Percentiles rank a stretch among this genome's conserved stretches.
Evolutionary conservation across 73 alveolate genomes (phyloP).

Genomic region (Paramecium primaurelia): DNA sequence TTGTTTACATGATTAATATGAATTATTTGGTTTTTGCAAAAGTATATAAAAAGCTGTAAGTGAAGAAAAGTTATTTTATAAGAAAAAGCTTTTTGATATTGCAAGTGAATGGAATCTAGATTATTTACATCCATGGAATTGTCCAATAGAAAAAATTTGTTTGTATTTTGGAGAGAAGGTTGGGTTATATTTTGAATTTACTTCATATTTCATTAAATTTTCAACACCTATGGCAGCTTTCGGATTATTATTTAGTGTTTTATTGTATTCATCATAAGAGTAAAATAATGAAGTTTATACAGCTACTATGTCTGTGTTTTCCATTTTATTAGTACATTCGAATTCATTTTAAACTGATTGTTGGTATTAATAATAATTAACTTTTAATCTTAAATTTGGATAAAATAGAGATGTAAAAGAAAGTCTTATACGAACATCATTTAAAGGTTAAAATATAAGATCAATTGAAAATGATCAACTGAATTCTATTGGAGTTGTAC

Average conservation of each 20-base stretch:
- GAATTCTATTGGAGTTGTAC: not conserved
- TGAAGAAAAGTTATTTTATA: not conserved
- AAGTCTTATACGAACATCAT: not conserved
- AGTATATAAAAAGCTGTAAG: not conserved
- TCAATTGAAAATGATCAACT: slow-evolving; percentile 13
- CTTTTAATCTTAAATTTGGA: slow-evolving; percentile 21
- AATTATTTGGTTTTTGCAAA: slow-evolving; percentile 4
- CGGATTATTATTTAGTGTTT: slow-evolving; percentile 8
- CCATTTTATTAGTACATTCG: not conserved
- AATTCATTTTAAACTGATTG: not conserved
- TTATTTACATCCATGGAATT: not conserved
- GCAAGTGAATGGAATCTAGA: not conserved
- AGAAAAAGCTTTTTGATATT: not conserved
- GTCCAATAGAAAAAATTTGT: slow-evolving; percentile 45
- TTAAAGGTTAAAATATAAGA: not conserved
- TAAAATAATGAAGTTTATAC: not conserved
- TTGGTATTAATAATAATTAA: not conserved
- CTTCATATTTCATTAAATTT: not conserved
- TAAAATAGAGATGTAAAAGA: not conserved
- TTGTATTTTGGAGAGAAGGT: slow-evolving; percentile 57
- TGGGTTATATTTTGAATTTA: slow-evolving; percentile 38
- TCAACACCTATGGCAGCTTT: not conserved
- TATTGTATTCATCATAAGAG: not conserved
- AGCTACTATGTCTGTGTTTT: not conserved
- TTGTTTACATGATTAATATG: not conserved